Percentiles rank a stretch among this genome's conserved stretches.
These are phyloP conservation scores for Ophiostoma sp. DNA, from an alignment of 2,329 filamentous ascomycete species.

Conservation along the genomic window DNA sequence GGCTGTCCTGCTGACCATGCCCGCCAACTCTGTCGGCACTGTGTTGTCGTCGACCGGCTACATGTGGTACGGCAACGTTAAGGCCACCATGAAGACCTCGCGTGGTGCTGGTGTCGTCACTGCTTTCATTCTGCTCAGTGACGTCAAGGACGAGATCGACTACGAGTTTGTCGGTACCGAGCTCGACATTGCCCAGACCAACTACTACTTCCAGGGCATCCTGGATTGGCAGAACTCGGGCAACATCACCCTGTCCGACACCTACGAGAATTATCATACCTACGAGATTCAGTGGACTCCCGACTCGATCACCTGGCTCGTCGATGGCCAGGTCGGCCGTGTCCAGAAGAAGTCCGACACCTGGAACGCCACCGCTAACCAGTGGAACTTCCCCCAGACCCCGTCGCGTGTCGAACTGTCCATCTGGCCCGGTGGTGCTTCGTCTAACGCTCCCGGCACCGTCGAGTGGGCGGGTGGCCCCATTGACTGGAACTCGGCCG, in stretches of 20 bases:
- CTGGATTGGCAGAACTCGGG: constrained; percentile 75
- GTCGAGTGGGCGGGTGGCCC: constrained; percentile 87
- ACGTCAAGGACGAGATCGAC: constrained; percentile 98
- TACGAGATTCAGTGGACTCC: constrained; percentile 95
- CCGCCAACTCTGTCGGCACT: constrained; percentile 79
- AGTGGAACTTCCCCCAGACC: constrained; percentile 87
- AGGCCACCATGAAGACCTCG: constrained; percentile 79
- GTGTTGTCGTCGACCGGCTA: constrained; percentile 81
- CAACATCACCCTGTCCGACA: constrained; percentile 70
- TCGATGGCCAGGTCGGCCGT: constrained; percentile 78
- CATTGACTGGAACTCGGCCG: constrained; percentile 78
- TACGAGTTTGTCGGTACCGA: constrained; percentile 91
- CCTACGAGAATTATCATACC: constrained; percentile 76
- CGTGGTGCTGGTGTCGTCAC: constrained; percentile 89
- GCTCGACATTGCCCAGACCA: constrained; percentile 77
- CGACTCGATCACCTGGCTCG: constrained; percentile 79
- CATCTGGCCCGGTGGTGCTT: constrained; percentile 88
- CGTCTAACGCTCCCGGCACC: constrained; percentile 78
- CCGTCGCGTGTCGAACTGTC: constrained; percentile 89
- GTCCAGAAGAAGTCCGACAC: constrained; percentile 74
- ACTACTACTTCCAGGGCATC: constrained; percentile 96
- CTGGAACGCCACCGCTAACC: constrained; percentile 79
- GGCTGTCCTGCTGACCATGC: constrained; percentile 84
- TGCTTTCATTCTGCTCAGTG: constrained; percentile 91
- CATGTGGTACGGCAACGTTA: constrained; percentile 96